Percentiles rank a stretch among this genome's conserved stretches.
Conservation (phyloP, 371 early-diverging fungal genomes). For the Rhizopus delemar region DNA sequence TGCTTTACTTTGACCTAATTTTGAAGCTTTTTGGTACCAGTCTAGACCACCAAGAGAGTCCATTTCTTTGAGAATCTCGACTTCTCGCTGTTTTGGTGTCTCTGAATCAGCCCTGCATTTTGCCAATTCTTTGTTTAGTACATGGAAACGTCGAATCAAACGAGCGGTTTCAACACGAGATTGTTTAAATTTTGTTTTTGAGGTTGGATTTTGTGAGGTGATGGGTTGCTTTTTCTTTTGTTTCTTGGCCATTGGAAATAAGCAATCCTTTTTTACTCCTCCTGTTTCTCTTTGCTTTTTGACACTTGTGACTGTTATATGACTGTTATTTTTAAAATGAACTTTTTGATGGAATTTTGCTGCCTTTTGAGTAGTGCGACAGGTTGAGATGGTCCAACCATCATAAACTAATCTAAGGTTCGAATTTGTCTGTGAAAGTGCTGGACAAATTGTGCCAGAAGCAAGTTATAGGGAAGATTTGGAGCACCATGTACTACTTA, state of each 20-base stretch:
- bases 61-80: constrained; percentile 63
- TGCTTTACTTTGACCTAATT: constrained; percentile 78
- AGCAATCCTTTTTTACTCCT: neutral
- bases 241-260: constrained; percentile 19
- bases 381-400: no score
- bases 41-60: constrained; percentile 84
- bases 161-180: constrained; percentile 60
- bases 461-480: no score
- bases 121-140: constrained; percentile 72
- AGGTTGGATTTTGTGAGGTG: constrained; percentile 17
- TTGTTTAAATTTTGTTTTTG: constrained; percentile 36
- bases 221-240: constrained; percentile 28
- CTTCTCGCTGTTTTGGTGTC: constrained; percentile 25
- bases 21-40: constrained; percentile 84
- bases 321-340: neutral
- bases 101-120: constrained; percentile 33
- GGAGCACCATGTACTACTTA: no score
- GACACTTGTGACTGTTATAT: neutral
- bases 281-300: constrained; percentile 1
- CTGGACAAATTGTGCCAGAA: no score
- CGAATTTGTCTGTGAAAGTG: no score
- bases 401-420: no score
- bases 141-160: constrained; percentile 73
- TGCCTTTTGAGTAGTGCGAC: no score
- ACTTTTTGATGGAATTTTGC: no score